Percentiles rank a stretch among this genome's conserved stretches.
phyloP scores from a whole-genome alignment of 176 grass and related monocot genomes.

The Saccharum spontaneum region DNA sequence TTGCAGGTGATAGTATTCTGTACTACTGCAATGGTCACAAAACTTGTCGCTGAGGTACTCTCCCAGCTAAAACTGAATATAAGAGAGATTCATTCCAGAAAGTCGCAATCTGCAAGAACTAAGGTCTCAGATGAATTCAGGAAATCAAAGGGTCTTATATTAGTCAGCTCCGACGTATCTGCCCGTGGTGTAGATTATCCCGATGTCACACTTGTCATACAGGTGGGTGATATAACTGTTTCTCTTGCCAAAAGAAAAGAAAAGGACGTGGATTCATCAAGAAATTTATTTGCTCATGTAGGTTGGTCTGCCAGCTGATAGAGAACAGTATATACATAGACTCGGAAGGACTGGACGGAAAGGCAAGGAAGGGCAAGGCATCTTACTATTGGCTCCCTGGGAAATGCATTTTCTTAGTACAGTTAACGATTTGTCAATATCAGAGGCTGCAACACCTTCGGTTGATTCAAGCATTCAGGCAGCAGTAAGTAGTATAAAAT shows the following conservation, averaged over 20 bases:
- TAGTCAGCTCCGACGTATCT: slow-evolving; percentile 96
- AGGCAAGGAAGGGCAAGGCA: slow-evolving; percentile 78
- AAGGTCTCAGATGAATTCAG: slow-evolving; percentile 96
- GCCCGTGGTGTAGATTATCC: slow-evolving; percentile 96
- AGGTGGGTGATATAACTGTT: slow-evolving; percentile 39
- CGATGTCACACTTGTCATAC: slow-evolving; percentile 87
- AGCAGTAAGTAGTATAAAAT: slow-evolving; percentile 49
- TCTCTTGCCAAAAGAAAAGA: not conserved
- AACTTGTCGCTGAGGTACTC: slow-evolving; percentile 74
- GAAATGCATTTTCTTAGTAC: slow-evolving; percentile 63
- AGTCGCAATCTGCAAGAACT: slow-evolving; percentile 70
- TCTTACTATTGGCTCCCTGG: slow-evolving; percentile 84
- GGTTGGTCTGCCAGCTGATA: slow-evolving; percentile 75
- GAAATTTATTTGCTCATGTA: slow-evolving; percentile 37
- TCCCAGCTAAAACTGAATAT: slow-evolving; percentile 70
- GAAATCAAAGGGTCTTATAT: slow-evolving; percentile 79
- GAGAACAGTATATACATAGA: slow-evolving; percentile 94
- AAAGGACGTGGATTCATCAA: not conserved
- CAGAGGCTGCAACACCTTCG: slow-evolving; percentile 40
- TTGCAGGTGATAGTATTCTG: slow-evolving; percentile 95
- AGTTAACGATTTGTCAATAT: slow-evolving; percentile 75
- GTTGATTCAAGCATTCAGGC: slow-evolving; percentile 43
- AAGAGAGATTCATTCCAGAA: slow-evolving; percentile 96
- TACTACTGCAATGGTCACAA: slow-evolving; percentile 94
- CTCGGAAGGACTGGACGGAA: slow-evolving; percentile 86